Conservation (phyloP, 257 asterid genomes). For the Nicotiana tabacum region DNA sequence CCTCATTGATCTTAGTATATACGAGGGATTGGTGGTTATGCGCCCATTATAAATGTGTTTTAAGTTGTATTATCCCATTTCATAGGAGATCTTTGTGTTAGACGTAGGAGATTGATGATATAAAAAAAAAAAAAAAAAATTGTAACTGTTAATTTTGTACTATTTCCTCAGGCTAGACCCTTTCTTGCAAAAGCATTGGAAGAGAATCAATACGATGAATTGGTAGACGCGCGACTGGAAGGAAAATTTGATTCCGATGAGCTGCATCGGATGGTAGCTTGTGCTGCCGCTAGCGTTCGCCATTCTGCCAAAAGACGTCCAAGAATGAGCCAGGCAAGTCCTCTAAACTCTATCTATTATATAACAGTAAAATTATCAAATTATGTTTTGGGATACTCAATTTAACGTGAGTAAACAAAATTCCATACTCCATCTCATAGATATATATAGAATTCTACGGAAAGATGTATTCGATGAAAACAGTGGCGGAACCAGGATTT, state of each 20-base stretch:
- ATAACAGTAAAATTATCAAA: not conserved
- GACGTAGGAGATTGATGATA: too few relatives aligned
- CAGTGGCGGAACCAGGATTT: too few relatives aligned
- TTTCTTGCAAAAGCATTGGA: constrained; percentile 48
- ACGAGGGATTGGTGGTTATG: not conserved
- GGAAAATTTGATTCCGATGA: constrained; percentile 40
- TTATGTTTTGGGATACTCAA: too few relatives aligned
- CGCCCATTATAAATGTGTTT: not conserved
- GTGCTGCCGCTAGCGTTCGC: constrained; percentile 78
- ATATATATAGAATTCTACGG: too few relatives aligned
- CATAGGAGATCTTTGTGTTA: not conserved
- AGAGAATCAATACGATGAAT: constrained; percentile 39
- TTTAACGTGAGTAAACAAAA: too few relatives aligned
- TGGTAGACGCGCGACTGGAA: constrained; percentile 67
- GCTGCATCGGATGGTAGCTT: constrained; percentile 51
- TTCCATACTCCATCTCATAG: too few relatives aligned
- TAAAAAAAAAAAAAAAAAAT: not conserved
- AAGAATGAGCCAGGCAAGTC: constrained; percentile 74
- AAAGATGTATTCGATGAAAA: too few relatives aligned
- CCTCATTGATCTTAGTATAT: not conserved
- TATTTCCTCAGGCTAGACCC: constrained; percentile 64
- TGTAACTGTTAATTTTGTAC: not conserved
- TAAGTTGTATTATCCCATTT: not conserved
- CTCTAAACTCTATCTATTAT: not conserved
- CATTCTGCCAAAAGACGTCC: constrained; percentile 93